These are phyloP conservation scores for Cladosporium sp. DNA, from an alignment of 2,329 filamentous ascomycete species.

Conservation along the genomic window DNA sequence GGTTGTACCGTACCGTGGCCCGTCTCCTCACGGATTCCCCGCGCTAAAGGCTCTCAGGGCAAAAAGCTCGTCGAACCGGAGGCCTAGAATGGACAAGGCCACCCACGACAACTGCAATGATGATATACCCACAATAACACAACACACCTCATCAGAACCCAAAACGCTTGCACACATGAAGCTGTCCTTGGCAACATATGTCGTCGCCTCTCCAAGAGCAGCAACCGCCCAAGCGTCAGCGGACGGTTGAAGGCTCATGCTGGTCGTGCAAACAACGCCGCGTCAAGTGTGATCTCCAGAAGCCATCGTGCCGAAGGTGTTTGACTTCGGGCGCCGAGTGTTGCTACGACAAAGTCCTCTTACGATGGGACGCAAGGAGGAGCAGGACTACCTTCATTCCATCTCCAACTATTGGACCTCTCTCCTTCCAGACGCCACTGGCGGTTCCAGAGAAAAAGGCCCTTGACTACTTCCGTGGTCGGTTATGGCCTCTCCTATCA, in stretches of 20 bases:
- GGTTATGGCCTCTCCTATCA: conserved; percentile 15
- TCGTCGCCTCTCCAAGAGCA: conserved; percentile 15
- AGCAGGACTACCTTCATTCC: conserved; percentile 4
- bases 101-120: not conserved
- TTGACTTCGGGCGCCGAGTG: conserved; percentile 8
- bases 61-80: not conserved
- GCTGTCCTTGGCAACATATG: conserved; percentile 9
- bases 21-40: not conserved
- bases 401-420: conserved; percentile 8
- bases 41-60: not conserved
- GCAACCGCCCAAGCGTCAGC: conserved; percentile 16
- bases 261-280: conserved; percentile 50
- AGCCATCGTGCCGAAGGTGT: conserved; percentile 36
- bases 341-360: conserved; percentile 16
- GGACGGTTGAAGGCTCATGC: conserved; percentile 32
- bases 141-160: not conserved
- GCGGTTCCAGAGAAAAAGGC: conserved; percentile 16
- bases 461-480: conserved; percentile 15
- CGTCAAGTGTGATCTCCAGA: conserved; percentile 45
- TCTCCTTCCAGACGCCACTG: conserved; percentile 18
- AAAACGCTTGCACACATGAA: conserved; percentile 10
- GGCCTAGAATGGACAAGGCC: not conserved
- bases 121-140: conserved; percentile 1
- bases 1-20: not conserved
- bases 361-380: conserved; percentile 14